Percentiles rank a stretch among this genome's conserved stretches.
phyloP scores from a whole-genome alignment of 345 rosid species.

The Mercurialis annua region DNA sequence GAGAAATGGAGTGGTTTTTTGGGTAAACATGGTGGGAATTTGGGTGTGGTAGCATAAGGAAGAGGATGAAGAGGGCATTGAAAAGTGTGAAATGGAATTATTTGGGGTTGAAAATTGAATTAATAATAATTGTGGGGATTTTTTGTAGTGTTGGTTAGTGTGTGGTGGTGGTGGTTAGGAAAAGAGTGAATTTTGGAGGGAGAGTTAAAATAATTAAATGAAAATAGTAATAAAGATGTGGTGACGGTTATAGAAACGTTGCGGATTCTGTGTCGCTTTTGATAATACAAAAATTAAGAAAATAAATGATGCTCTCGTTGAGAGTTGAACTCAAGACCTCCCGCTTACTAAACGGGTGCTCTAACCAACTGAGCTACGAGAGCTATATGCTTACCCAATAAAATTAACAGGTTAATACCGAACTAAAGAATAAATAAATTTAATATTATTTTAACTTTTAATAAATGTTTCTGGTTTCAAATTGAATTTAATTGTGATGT shows the following conservation, averaged over 20 bases:
- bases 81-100: background rate
- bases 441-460: no score
- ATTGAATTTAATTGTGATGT: no score
- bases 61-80: constrained; percentile 6
- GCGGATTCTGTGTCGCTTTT: no score
- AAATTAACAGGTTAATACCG: no score
- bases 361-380: constrained; percentile 99
- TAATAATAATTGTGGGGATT: background rate
- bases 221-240: background rate
- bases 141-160: background rate
- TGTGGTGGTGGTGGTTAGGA: background rate
- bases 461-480: no score
- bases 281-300: no score
- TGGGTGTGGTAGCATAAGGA: background rate
- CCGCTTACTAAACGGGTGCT: constrained; percentile 96
- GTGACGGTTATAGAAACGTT: background rate
- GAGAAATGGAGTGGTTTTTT: constrained; percentile 11
- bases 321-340: constrained; percentile 98
- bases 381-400: constrained; percentile 30
- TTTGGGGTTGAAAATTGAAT: background rate
- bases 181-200: background rate
- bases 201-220: background rate
- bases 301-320: constrained; percentile 64
- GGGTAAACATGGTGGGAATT: constrained; percentile 8
- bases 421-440: no score